These are phyloP conservation scores for Rosa hybrid DNA, from an alignment of 331 rosid genomes.

Conservation along the genomic window DNA sequence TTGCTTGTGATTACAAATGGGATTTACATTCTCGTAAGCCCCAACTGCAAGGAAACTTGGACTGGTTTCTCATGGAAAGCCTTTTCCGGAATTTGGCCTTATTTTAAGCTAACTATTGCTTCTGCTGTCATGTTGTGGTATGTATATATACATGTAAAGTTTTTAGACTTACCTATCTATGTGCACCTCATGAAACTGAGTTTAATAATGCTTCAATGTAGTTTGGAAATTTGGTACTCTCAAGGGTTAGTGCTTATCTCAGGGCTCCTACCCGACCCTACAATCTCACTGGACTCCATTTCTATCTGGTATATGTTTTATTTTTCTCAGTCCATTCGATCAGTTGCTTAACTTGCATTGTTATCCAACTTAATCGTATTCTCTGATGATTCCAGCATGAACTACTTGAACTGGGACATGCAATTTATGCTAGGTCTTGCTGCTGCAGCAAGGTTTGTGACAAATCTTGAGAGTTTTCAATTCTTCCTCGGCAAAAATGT, in stretches of 20 bases:
- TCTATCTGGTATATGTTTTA: conserved; percentile 57
- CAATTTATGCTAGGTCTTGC: conserved; percentile 71
- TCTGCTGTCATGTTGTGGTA: conserved; percentile 85
- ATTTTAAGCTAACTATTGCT: conserved; percentile 46
- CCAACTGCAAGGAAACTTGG: conserved; percentile 7
- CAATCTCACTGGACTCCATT: conserved; percentile 62
- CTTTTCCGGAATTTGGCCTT: background rate
- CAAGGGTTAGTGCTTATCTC: conserved; percentile 79
- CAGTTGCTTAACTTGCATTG: background rate
- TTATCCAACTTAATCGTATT: conserved; percentile 1
- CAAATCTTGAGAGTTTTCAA: background rate
- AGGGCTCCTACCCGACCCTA: conserved; percentile 70
- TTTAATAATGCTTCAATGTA: conserved; percentile 14
- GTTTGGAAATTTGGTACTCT: conserved; percentile 85
- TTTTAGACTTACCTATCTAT: background rate
- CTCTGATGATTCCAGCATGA: conserved; percentile 49
- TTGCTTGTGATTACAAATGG: conserved; percentile 1
- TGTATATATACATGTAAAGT: background rate
- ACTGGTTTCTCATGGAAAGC: conserved; percentile 1
- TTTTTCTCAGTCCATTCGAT: background rate
- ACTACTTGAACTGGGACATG: conserved; percentile 66
- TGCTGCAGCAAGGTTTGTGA: conserved; percentile 67
- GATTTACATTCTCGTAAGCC: background rate
- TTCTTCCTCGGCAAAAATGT: background rate
- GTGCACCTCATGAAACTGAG: background rate